Base-by-base conservation (phyloP, 257 asterid species). In the Haberlea rhodopensis region DNA sequence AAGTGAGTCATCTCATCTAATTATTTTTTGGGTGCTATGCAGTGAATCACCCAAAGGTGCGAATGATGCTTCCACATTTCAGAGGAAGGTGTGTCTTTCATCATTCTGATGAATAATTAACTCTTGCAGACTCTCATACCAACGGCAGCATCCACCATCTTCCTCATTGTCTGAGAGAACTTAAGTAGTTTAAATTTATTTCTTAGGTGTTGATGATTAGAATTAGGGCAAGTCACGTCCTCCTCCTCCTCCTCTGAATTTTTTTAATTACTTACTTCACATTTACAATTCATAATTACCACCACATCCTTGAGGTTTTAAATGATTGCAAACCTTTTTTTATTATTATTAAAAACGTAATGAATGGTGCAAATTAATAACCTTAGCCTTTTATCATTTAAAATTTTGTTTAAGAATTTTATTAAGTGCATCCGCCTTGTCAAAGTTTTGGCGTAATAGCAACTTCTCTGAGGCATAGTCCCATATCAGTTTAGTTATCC, bases 31-130 rank as follows among this genome's bases (percentile, higher is more conserved):
- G 66, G 57, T 74, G 51, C 54, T 66, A 60, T 76, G 87, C 96
- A 94, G 99, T 73, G 99, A 94, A 80, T 90, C 97, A 65, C 96
- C 99, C 16, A 94, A 90, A 86, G 99, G 99, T 77, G 97, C 90
- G 49, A 83, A 87, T 75, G 99, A 94, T 78, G 99, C 96, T 59
- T 94, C 99, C 11, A 89, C 99, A 23, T 90, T 90, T 77, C 99
- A 94, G 75, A 90, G 97, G 71, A 94, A 94, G 99, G 99, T 94
- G 79, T 70, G 86, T 67, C 62, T 57, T 67, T 71, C 60, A 45
- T 48, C 37, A 51, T 19, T 59, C 29, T 63, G 66, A 63, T 62
- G 59, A 27, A 71, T 72, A 22, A 53, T 63, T 62, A 40, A 65
- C 46, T 13, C 60, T 16, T 6, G 46, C 45, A 57, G 63, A 52